Evolutionary conservation across 495 filamentous ascomycete genomes (phyloP), one percentile per base, ranked within the genome.

Genomic region (Lichina pygmaea): DNA sequence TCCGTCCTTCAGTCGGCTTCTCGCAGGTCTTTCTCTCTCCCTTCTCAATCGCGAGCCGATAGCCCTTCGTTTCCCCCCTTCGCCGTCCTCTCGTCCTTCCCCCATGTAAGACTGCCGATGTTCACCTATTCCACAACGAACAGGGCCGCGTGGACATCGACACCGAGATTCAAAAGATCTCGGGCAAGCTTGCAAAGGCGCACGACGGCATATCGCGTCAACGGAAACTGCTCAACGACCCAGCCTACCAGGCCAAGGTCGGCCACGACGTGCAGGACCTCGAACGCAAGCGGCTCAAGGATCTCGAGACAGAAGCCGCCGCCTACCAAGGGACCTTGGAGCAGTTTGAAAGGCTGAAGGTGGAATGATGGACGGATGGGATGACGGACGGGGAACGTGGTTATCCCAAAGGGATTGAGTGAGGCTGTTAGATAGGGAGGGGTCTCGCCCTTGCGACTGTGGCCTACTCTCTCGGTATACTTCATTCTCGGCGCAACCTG

Each of bases 321-420:
- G 56, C 56, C 48, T 62, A 52, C 42, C 53, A 62, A 52, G 44
- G 47, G 52, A 63, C 54, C 46, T 50, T 65, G 42, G 52, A 50
- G 50, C 57, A 59, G 50, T 62, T 65, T 53, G 52, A 62, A 49
- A 39, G 46, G 47, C 40, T 63, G 54, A 62, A 60, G 51, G 38
- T 64, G 40, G 53, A 56, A 44, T 47, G 41, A 33, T n/a, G 3
- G 17, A 12, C 6, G 24, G 2, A 4, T 24, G 24, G 24, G 24
- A 24, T 24, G 24, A 24, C 24, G 24, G 24, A 4, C 24, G 24
- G 4, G 24, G 24, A 24, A 1, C 24, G 24, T 24, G 24, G 24
- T 24, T 24, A 2, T 4, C 4, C 24, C 24, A 24, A 4, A 4
- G 24, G 24, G 4, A 4, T 4, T 24, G 24, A 24, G 24, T 24